Evolutionary conservation across 257 asterid species (phyloP), one percentile per base, ranked within the genome.

Genomic region (Capsicum baccatum): DNA sequence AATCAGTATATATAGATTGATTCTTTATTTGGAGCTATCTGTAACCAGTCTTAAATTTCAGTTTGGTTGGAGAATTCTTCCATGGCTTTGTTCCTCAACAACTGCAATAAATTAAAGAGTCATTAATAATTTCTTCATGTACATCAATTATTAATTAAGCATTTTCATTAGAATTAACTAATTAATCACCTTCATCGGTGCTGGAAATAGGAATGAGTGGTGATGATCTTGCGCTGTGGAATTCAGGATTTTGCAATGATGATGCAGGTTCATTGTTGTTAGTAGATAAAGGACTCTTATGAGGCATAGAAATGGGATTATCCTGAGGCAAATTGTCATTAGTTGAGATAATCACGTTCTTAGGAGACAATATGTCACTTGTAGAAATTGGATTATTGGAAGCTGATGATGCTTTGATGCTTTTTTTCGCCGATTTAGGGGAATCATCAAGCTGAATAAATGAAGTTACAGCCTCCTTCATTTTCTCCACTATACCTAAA

Each of bases 11-110:
- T 26, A 26, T 39, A 17, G 70, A 55, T 71, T 73, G 86, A 79
- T 70, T 86, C 80, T 83, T 84, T 78, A 78, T 78, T 33, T 26
- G 5, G 68, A 55, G 66, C 1, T 16, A 5, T 63, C 19, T 81
- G 78, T 60, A 48, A 44, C 55, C 26, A 1, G 17, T 52, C 6
- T 35, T 54, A 16, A 39, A 50, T 90, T 89, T 96, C 92, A 97
- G 94, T 97, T 94, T 83, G 97, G 39, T 86, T 97, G 98, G 83
- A 95, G 98, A 86, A 94, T 91, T 89, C 92, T 92, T 83, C 94
- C 98, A 26, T 87, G 92, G 81, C 83, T 89, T 87, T 93, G 91
- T 66, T 97, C 99, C 87, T 93, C 97, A 69, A 35, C 3, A 67
- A 79, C 98, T 92, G 94, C 81, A 83, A 80, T 64, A 87, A 84